These are phyloP conservation scores for Posidonia oceanica DNA, from an alignment of 116 monocot species.

Conservation along the genomic window DNA sequence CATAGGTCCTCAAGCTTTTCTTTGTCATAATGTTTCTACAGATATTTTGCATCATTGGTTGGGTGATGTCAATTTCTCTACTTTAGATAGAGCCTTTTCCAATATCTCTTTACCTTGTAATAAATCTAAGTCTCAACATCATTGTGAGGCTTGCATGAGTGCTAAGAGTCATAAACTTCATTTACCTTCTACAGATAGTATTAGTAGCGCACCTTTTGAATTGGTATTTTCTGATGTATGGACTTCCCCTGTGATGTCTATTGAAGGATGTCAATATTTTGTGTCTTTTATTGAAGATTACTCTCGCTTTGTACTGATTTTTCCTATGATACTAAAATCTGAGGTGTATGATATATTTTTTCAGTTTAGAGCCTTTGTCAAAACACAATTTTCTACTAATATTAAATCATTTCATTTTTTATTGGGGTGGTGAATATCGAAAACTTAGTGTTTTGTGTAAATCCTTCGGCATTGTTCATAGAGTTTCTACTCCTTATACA, in stretches of 20 bases:
- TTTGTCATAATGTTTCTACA: no score
- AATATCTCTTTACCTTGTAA: no score
- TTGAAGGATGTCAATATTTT: constrained; percentile 3
- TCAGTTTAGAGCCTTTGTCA: neutral
- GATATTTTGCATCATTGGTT: no score
- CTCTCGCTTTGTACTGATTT: neutral
- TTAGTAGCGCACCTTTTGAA: neutral
- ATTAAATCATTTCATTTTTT: neutral
- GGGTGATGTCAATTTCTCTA: no score
- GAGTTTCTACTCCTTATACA: neutral
- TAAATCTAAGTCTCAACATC: neutral
- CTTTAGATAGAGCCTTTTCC: no score
- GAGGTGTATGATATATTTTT: constrained; percentile 3
- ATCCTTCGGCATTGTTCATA: neutral
- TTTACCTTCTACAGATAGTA: neutral
- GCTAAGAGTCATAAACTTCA: neutral
- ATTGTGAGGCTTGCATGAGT: neutral
- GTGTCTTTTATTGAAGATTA: constrained; percentile 1
- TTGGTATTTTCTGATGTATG: constrained; percentile 7
- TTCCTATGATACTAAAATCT: constrained; percentile 3
- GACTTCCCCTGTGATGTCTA: neutral
- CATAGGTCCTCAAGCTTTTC: no score
- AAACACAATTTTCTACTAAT: neutral
- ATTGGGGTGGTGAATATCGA: constrained; percentile 1
- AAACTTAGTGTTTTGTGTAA: neutral